Percentiles rank a stretch among this genome's conserved stretches.
These are phyloP conservation scores for Suillus alpinus DNA, from an alignment of 768 basidiomycete genomes.

Conservation along the genomic window DNA sequence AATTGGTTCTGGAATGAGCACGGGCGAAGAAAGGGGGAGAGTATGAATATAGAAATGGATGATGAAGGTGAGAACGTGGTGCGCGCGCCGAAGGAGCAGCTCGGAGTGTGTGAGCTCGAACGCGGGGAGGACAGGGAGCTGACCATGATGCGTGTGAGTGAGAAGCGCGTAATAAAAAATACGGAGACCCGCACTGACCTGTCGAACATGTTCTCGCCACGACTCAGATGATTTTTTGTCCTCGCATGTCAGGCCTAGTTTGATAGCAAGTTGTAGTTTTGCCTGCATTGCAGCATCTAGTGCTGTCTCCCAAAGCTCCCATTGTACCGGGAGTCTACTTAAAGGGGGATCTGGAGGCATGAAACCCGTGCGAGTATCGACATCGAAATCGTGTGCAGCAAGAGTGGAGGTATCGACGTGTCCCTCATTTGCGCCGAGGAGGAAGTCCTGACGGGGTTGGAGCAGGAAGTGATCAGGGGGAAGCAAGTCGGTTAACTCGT, in stretches of 20 bases:
- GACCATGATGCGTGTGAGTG: slow-evolving; percentile 8
- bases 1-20: slow-evolving; percentile 67
- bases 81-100: slow-evolving; percentile 62
- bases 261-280: slow-evolving; percentile 56
- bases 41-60: slow-evolving; percentile 79
- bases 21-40: slow-evolving; percentile 43
- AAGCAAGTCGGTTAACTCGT: background rate
- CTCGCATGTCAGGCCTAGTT: slow-evolving; percentile 33
- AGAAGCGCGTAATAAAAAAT: slow-evolving; percentile 2
- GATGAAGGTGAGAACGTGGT: slow-evolving; percentile 70
- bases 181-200: slow-evolving; percentile 34
- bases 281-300: slow-evolving; percentile 48
- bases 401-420: slow-evolving; percentile 57
- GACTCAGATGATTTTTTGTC: slow-evolving; percentile 41
- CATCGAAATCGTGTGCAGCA: slow-evolving; percentile 87
- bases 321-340: slow-evolving; percentile 54
- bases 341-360: slow-evolving; percentile 80
- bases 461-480: slow-evolving; percentile 33
- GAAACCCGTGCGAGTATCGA: slow-evolving; percentile 88
- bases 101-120: slow-evolving; percentile 47
- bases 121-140: slow-evolving; percentile 57
- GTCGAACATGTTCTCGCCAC: slow-evolving; percentile 53
- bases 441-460: slow-evolving; percentile 31
- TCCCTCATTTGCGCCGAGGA: slow-evolving; percentile 21
- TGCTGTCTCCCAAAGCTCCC: slow-evolving; percentile 70